A percentile compares a stretch with the other conserved stretches of the same genome.
Evolutionary conservation across 2,329 filamentous ascomycete genomes (phyloP).

Genomic region (Aspergillus ochraceus): DNA sequence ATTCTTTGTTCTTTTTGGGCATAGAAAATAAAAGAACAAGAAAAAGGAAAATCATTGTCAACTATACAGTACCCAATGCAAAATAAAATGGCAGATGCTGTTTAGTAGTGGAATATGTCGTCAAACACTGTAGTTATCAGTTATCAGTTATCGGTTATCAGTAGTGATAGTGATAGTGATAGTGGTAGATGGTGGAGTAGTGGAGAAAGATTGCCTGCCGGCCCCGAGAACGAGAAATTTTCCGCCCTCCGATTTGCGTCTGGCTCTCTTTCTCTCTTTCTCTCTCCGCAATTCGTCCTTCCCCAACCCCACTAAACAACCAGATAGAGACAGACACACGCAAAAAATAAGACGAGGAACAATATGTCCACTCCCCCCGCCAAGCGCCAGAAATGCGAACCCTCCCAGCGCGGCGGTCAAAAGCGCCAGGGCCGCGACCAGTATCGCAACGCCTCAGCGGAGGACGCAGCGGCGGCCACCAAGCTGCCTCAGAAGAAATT

Average conservation of each 20-base stretch:
- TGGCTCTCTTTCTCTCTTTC: not conserved
- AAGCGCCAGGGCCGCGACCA: constrained; percentile 38
- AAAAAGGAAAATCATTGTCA: no score
- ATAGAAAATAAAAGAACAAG: no score
- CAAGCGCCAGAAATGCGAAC: constrained; percentile 6
- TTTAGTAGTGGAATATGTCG: no score
- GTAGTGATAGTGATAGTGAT: no score
- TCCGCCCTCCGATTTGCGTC: not conserved
- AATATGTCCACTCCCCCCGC: constrained; percentile 11
- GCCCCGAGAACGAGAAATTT: not conserved
- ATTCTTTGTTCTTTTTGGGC: no score
- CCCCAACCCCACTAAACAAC: not conserved
- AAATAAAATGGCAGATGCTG: no score
- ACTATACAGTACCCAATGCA: no score
- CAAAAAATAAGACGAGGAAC: not conserved
- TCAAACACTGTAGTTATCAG: no score
- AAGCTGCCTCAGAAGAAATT: constrained; percentile 89
- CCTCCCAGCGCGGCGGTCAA: constrained; percentile 26
- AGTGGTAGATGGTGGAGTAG: no score
- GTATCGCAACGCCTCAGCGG: constrained; percentile 9
- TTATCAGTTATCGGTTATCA: no score
- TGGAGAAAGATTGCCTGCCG: no score
- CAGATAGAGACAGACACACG: not conserved
- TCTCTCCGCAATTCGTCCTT: not conserved
- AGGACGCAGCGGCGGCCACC: constrained; percentile 36